A percentile compares a stretch with the other conserved stretches of the same genome.
Conservation (phyloP, 257 asterid species). For the Galeopsis tetrahit region DNA sequence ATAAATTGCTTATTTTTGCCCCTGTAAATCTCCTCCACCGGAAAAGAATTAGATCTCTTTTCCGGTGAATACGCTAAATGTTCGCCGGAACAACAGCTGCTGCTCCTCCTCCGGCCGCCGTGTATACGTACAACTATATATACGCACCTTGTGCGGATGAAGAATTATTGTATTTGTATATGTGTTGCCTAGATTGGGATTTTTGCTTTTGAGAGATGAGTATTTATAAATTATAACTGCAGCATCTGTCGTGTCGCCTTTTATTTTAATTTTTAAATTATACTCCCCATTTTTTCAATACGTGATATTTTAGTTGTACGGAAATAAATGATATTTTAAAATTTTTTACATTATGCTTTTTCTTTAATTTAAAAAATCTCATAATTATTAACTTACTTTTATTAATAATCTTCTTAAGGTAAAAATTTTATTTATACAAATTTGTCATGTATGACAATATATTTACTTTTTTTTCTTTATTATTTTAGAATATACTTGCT, state of each 20-base stretch:
- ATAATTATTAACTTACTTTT: too few relatives aligned
- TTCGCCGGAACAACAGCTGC: constrained; percentile 24
- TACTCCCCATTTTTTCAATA: too few relatives aligned
- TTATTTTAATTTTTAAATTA: neutral
- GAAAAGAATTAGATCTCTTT: constrained; percentile 29
- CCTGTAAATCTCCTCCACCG: constrained; percentile 8
- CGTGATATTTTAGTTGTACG: too few relatives aligned
- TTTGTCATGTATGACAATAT: too few relatives aligned
- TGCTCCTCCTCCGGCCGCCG: constrained; percentile 28
- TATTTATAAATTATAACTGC: constrained; percentile 37
- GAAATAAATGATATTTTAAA: neutral
- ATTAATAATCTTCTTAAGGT: too few relatives aligned
- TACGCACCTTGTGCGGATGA: neutral
- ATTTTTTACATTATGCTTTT: too few relatives aligned
- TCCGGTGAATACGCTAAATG: constrained; percentile 22
- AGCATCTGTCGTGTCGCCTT: constrained; percentile 34
- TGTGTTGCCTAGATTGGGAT: constrained; percentile 19
- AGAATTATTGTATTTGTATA: neutral
- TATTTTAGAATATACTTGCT: too few relatives aligned
- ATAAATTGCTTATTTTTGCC: neutral
- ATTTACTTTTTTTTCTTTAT: too few relatives aligned
- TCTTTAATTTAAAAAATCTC: too few relatives aligned
- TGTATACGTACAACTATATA: neutral
- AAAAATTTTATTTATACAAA: too few relatives aligned
- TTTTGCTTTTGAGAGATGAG: constrained; percentile 16